Evolutionary conservation across 2,329 filamentous ascomycete genomes (phyloP).

Genomic region (Thermoascus crustaceus): DNA sequence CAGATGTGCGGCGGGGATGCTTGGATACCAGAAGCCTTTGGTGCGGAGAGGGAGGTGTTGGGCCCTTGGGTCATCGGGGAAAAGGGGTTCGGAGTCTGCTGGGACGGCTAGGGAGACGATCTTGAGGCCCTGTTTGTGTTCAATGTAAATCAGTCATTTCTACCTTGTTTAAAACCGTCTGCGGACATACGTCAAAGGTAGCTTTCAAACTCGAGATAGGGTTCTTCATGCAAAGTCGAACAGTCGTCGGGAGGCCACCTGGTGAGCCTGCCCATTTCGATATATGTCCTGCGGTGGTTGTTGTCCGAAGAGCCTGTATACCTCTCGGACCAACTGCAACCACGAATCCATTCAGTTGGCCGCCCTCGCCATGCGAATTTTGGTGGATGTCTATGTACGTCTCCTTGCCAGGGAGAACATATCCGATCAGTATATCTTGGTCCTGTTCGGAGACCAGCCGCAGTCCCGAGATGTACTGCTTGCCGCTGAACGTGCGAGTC

Average conservation of each 20-base stretch:
- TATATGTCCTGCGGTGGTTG: constrained; percentile 7
- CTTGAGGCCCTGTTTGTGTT: constrained; percentile 13
- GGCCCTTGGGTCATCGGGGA: constrained; percentile 5
- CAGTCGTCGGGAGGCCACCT: constrained; percentile 9
- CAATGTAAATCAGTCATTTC: neutral
- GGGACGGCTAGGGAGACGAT: constrained; percentile 13
- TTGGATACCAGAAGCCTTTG: constrained; percentile 15
- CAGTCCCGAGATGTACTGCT: constrained; percentile 10
- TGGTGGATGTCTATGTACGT: constrained; percentile 4
- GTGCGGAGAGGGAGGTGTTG: constrained; percentile 10
- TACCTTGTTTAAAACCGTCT: neutral
- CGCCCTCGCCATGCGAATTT: neutral
- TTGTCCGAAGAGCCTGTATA: constrained; percentile 12
- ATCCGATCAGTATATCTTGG: constrained; percentile 7
- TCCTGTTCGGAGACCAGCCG: constrained; percentile 5
- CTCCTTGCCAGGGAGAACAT: constrained; percentile 7
- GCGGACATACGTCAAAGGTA: constrained; percentile 11
- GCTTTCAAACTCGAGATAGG: constrained; percentile 12
- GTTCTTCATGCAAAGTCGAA: constrained; percentile 12
- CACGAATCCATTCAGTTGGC: constrained; percentile 10
- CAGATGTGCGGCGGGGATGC: constrained; percentile 8
- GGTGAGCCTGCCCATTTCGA: constrained; percentile 13
- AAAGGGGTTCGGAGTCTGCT: constrained; percentile 6
- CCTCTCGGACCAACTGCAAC: constrained; percentile 11
- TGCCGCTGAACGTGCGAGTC: constrained; percentile 7